phyloP scores from a whole-genome alignment of 148 eudicot species.

The Vaccinium macrocarpon region DNA sequence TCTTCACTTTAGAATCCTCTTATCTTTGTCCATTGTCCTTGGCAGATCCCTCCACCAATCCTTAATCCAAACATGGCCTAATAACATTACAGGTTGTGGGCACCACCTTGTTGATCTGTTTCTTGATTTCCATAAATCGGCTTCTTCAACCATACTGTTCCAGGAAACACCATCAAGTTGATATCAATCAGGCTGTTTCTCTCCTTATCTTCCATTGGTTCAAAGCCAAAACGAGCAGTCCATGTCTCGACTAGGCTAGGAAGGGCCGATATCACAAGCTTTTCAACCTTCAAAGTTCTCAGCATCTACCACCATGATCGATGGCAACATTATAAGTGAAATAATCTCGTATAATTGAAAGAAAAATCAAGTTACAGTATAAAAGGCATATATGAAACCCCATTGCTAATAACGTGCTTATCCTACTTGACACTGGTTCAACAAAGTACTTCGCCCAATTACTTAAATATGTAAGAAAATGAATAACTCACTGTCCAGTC shows the following conservation, averaged over 20 bases:
- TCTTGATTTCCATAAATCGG: constrained; percentile 32
- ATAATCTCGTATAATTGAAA: neutral
- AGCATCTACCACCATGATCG: constrained; percentile 58
- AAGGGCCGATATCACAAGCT: constrained; percentile 86
- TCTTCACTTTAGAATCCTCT: neutral
- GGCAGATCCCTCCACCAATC: neutral
- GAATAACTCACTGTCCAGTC: neutral
- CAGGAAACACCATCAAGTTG: constrained; percentile 96
- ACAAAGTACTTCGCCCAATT: no score
- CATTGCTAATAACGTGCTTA: neutral
- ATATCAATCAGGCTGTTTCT: constrained; percentile 51
- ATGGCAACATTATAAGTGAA: neutral
- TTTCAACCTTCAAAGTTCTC: constrained; percentile 73
- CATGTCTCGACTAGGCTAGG: constrained; percentile 81
- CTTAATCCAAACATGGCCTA: neutral
- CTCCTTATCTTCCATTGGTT: constrained; percentile 70
- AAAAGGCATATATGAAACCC: neutral
- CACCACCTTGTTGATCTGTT: constrained; percentile 24
- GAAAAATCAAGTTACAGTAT: neutral
- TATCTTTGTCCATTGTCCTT: neutral
- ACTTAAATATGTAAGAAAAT: neutral
- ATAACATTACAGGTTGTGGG: neutral
- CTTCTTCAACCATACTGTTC: constrained; percentile 85
- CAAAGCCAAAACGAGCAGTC: constrained; percentile 82
- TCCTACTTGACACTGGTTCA: neutral